Base-by-base conservation (phyloP, 805 yeast species). In the Sugiyamaella smithiae region DNA sequence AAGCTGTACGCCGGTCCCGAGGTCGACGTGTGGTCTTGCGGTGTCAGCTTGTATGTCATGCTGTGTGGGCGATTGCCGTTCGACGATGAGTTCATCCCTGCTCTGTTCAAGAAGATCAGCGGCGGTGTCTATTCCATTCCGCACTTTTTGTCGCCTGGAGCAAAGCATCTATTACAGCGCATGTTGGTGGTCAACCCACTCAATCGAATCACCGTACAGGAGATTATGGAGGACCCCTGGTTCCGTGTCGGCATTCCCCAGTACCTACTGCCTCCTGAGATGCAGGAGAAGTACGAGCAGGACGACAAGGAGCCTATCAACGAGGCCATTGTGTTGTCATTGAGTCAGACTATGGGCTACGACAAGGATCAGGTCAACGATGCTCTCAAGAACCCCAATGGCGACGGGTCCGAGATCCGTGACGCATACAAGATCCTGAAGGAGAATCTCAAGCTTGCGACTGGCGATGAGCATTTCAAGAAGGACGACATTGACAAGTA, bases 1-100 rank as follows among this genome's bases (percentile, higher is more conserved):
- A 88, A 91, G 65, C 74, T 91, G 46, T 91, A 90, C 60, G 98
- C 97, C 1, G 98, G 98, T 7, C 97, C 98, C 2, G 97, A 91
- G 68, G 97, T 91, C 42, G 98, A 90, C 67, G 97, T 90, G 48
- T 90, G 98, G 98, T 85, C 95, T 0, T 86, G 96, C 63, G 98
- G 98, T 60, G 97, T 91, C 33, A 89, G 91, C 42, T 72, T 90
- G 47, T 91, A 90, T 59, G 98, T 90, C 46, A 90, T 90, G 97
- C 74, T 91, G 45, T 90, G 97, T 68, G 97, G 98, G 33, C 75
- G 97, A 59, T 75, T 90, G 59, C 98, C 98, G 11, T 90, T 90
- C 66, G 98, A 90, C 68, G 98, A 90, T 67, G 98, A 90, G 63
- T 85, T 88, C 64, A 91, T 90, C 48, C 98, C 98, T 5, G 95